phyloP scores from a whole-genome alignment of 1,284 basidiomycete species.

The Lentinus polychrous region DNA sequence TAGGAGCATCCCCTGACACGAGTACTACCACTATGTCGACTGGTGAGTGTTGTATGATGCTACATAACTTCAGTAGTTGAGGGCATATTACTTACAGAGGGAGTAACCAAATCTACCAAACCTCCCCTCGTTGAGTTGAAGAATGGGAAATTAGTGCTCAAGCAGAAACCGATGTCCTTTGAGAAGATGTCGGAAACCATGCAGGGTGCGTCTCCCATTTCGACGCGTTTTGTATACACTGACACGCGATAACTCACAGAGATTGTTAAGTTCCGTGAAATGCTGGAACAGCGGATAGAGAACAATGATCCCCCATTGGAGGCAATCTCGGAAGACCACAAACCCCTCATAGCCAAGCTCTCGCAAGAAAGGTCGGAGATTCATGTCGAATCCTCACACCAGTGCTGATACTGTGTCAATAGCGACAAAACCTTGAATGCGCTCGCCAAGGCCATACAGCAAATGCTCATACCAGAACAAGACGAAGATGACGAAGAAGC shows the following conservation, averaged over 20 bases:
- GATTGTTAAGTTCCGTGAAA: slow-evolving; percentile 66
- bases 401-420: background rate
- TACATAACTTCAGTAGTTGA: no score
- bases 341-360: slow-evolving; percentile 71
- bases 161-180: slow-evolving; percentile 70
- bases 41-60: no score
- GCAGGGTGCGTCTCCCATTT: slow-evolving; percentile 47
- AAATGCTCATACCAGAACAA: slow-evolving; percentile 49
- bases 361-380: slow-evolving; percentile 67
- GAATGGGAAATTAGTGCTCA: slow-evolving; percentile 72
- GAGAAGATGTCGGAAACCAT: slow-evolving; percentile 78
- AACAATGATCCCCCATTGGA: slow-evolving; percentile 40
- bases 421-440: slow-evolving; percentile 64
- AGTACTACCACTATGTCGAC: no score
- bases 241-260: slow-evolving; percentile 32
- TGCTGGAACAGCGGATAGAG: slow-evolving; percentile 48
- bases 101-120: background rate
- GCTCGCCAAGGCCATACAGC: slow-evolving; percentile 60
- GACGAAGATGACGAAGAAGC: slow-evolving; percentile 45
- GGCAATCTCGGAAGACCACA: slow-evolving; percentile 59
- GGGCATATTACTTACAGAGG: no score
- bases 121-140: slow-evolving; percentile 49
- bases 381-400: background rate
- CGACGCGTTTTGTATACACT: slow-evolving; percentile 3
- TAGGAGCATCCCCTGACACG: no score